These are phyloP conservation scores for Hortiboletus flavorubellus DNA, from an alignment of 768 basidiomycete species.

Conservation along the genomic window DNA sequence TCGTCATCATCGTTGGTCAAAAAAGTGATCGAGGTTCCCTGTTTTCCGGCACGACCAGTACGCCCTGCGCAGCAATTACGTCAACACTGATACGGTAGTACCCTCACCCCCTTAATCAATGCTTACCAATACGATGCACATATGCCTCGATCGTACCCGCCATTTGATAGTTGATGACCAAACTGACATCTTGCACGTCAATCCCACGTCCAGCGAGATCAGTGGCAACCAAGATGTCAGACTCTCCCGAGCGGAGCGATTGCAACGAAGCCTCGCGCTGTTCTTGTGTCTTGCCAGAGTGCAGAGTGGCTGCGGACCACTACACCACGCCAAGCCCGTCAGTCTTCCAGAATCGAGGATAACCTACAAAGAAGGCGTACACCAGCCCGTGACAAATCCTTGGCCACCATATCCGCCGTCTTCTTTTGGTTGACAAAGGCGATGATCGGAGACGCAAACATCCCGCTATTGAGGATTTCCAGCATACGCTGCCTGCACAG, in stretches of 20 bases:
- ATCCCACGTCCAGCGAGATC: conserved; percentile 98
- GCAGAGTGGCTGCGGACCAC: conserved; percentile 90
- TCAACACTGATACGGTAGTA: too few relatives aligned
- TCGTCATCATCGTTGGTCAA: conserved; percentile 94
- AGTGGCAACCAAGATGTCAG: conserved; percentile 91
- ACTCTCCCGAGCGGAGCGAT: conserved; percentile 78
- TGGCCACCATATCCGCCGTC: conserved; percentile 96
- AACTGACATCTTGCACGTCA: conserved; percentile 93
- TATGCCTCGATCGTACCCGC: conserved; percentile 94
- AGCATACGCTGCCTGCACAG: conserved; percentile 67
- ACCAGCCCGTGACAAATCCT: conserved; percentile 86
- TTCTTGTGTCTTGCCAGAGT: conserved; percentile 97
- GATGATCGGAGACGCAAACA: conserved; percentile 88
- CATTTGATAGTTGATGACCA: conserved; percentile 99
- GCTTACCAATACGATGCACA: conserved; percentile 93
- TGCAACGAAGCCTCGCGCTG: conserved; percentile 93
- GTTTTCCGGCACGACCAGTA: conserved; percentile 97
- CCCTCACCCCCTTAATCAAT: background rate
- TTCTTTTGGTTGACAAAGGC: conserved; percentile 99
- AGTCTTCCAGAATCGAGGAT: background rate
- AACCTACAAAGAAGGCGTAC: conserved; percentile 44
- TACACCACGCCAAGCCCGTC: conserved; percentile 29
- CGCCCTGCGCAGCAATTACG: conserved; percentile 55
- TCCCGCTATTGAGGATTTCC: conserved; percentile 88
- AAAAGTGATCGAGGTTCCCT: conserved; percentile 93